Base-by-base conservation (phyloP, 495 filamentous ascomycete species). In the Amniculicola lignicola region DNA sequence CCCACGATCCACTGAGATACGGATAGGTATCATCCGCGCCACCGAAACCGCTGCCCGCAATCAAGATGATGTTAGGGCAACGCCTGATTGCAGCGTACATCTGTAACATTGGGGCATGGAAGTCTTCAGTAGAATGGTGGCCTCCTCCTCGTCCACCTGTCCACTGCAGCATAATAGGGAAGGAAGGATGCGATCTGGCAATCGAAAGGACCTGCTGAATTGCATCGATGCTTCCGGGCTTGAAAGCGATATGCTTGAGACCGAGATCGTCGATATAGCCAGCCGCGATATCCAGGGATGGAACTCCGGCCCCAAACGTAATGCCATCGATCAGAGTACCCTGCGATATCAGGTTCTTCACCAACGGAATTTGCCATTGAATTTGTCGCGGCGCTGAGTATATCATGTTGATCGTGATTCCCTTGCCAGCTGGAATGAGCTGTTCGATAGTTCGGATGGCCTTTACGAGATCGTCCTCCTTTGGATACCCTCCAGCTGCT, bases 61-160 rank as follows among this genome's bases (percentile, higher is more conserved):
- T 68, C 14, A 79, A 61, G 22, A 77, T 71, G 25, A 79, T 70
- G 56, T 79, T 79, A 14, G 67, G 39, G 14, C 71, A 67, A 46
- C 73, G 69, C 43, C 76, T 71, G 15, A 79, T 72, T 6, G 63
- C 60, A 47, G 67, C 62, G 54, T 79, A 79, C 47, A 70, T 76
- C 44, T 67, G 62, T 6, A 79, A 53, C 10, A 79, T 68, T 2
- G 76, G 75, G 18, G 69, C 57, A 57, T 79, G 75, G 62, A 79
- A 79, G 50, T 79, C 76, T 60, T 79, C 76, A 51, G 66, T 77
- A 2, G 76, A 79, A 54, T 79, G 76, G 60, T 79, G 76, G 33
- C 76, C 76, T 57, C 76, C 76, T 19, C 74, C 76, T 49, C 76
- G 68, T 6, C 76, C 76, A 45, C 76, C 76, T 7, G 76, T 79